Evolutionary conservation across 352 stramenopile genomes (phyloP).

Genomic region (Pythium aristosporum): DNA sequence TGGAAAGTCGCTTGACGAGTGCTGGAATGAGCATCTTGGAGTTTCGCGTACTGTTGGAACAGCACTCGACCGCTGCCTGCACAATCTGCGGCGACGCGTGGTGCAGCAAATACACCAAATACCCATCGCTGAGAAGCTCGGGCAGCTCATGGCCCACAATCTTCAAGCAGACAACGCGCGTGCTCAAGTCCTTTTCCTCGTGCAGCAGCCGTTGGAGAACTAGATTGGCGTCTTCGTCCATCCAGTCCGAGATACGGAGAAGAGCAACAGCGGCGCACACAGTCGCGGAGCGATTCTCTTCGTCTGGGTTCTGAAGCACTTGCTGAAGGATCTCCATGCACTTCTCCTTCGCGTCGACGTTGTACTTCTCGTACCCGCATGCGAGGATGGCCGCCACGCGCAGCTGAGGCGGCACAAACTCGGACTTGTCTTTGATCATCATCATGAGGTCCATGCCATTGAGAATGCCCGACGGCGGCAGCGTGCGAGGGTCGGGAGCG

Average conservation of each 20-base stretch:
- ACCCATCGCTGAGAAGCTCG: slow-evolving; percentile 79
- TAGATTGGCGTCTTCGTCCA: slow-evolving; percentile 82
- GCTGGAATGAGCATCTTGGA: slow-evolving; percentile 85
- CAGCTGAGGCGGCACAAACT: slow-evolving; percentile 53
- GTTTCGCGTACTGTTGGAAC: slow-evolving; percentile 67
- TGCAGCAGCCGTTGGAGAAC: slow-evolving; percentile 78
- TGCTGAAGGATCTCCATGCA: slow-evolving; percentile 67
- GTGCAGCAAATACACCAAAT: slow-evolving; percentile 83
- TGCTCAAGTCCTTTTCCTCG: slow-evolving; percentile 69
- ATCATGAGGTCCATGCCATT: slow-evolving; percentile 86
- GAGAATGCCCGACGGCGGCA: slow-evolving; percentile 62
- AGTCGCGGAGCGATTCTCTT: slow-evolving; percentile 61
- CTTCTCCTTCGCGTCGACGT: slow-evolving; percentile 48
- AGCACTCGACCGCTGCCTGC: slow-evolving; percentile 78
- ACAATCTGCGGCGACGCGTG: slow-evolving; percentile 70
- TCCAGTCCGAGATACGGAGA: slow-evolving; percentile 77
- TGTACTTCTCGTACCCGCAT: slow-evolving; percentile 74
- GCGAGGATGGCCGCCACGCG: slow-evolving; percentile 74
- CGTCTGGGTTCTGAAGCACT: slow-evolving; percentile 45
- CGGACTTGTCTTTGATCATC: slow-evolving; percentile 71
- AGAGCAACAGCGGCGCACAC: slow-evolving; percentile 78
- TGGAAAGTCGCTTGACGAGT: slow-evolving; percentile 75
- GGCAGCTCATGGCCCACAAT: slow-evolving; percentile 82
- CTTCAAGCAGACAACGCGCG: slow-evolving; percentile 75
- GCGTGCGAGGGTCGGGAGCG: slow-evolving; percentile 42